Percentiles rank a stretch among this genome's conserved stretches.
Evolutionary conservation across 768 basidiomycete genomes (phyloP).

Genomic region (Boletus reticuloceps): DNA sequence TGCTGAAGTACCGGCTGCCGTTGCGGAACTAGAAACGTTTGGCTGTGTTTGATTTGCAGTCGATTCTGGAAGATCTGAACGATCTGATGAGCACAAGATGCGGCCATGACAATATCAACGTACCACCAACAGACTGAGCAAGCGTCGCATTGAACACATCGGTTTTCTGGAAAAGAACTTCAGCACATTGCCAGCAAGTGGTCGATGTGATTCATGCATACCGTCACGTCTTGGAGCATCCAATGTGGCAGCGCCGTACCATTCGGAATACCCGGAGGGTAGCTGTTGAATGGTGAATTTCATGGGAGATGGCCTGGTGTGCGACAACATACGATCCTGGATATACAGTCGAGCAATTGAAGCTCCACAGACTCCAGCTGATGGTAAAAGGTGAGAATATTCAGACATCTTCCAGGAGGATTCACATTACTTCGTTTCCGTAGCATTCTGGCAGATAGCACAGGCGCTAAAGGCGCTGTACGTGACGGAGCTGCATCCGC

Average conservation of each 20-base stretch:
- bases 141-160: background rate
- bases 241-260: constrained; percentile 54
- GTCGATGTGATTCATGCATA: constrained; percentile 20
- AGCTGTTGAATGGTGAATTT: constrained; percentile 32
- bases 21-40: too few species aligned
- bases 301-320: background rate
- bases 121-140: background rate
- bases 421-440: constrained; percentile 33
- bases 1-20: too few species aligned
- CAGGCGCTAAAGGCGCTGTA: constrained; percentile 59
- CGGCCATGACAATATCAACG: background rate
- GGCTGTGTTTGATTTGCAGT: background rate
- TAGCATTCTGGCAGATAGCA: constrained; percentile 50
- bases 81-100: background rate
- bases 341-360: constrained; percentile 43
- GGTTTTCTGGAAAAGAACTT: constrained; percentile 20
- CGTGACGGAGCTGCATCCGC: constrained; percentile 54
- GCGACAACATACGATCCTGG: constrained; percentile 17
- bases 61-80: background rate
- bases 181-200: constrained; percentile 1
- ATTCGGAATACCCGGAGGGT: constrained; percentile 42
- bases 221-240: constrained; percentile 57
- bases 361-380: constrained; percentile 51
- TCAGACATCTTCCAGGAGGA: background rate
- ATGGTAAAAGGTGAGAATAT: background rate